phyloP scores from a whole-genome alignment of 2,329 filamentous ascomycete species.

The Fusarium tanahbumbuense region DNA sequence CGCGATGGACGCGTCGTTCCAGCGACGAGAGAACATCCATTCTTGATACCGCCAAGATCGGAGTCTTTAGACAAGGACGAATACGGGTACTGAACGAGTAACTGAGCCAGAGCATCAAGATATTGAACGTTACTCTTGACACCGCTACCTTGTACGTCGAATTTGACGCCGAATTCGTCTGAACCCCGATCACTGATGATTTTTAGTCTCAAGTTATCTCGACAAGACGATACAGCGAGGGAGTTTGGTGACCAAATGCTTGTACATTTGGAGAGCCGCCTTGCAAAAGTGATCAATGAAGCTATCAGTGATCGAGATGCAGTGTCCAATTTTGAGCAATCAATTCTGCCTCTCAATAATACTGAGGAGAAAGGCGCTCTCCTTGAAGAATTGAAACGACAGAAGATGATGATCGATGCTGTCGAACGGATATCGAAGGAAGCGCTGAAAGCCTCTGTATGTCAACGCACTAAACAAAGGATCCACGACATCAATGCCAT shows the following conservation, averaged over 20 bases:
- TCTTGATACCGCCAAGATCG: no score
- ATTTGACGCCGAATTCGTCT: no score
- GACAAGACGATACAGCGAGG: not conserved
- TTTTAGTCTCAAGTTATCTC: not conserved
- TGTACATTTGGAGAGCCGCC: fast-evolving
- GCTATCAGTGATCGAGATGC: not conserved
- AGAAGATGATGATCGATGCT: not conserved
- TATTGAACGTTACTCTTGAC: not conserved
- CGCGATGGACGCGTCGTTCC: no score
- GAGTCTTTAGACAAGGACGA: not conserved
- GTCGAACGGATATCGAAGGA: no score
- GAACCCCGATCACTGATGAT: no score
- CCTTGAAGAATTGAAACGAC: fast-evolving
- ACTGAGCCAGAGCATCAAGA: not conserved
- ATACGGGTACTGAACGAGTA: not conserved
- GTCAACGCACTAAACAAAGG: no score
- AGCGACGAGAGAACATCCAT: no score
- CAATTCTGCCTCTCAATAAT: no score
- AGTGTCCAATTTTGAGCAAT: fast-evolving
- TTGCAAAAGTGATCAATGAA: fast-evolving
- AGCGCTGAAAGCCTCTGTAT: no score
- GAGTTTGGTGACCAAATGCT: not conserved
- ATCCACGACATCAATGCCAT: no score
- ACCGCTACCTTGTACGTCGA: not conserved
- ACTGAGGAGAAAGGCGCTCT: not conserved